These are phyloP conservation scores for Seiridium cupressi DNA, from an alignment of 2,329 filamentous ascomycete species.

Conservation along the genomic window DNA sequence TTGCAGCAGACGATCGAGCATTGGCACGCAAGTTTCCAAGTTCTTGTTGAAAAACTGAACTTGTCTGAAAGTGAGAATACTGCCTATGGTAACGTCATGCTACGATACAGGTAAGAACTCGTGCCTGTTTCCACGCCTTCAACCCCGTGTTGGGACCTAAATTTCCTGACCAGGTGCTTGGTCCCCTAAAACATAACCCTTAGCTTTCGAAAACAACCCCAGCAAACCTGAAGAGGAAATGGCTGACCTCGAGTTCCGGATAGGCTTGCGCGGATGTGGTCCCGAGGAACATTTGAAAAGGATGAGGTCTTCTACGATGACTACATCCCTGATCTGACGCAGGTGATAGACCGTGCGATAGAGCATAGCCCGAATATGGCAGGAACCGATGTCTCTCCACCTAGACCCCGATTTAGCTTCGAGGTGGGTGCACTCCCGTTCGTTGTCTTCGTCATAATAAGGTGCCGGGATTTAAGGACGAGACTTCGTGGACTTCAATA, in stretches of 20 bases:
- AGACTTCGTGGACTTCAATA: constrained; percentile 31
- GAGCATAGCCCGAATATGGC: constrained; percentile 9
- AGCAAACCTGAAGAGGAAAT: no score
- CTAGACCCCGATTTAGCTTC: constrained; percentile 31
- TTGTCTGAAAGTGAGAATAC: background rate
- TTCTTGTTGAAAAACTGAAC: constrained; percentile 8
- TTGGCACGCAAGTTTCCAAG: constrained; percentile 28
- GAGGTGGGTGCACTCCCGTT: constrained; percentile 37
- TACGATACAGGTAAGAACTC: constrained; percentile 21
- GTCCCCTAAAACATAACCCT: no score
- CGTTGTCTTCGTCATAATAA: constrained; percentile 35
- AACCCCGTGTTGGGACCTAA: no score
- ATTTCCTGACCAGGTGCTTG: no score
- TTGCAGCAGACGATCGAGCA: constrained; percentile 20
- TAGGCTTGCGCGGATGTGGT: constrained; percentile 30
- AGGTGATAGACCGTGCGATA: constrained; percentile 25
- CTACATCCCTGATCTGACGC: constrained; percentile 25
- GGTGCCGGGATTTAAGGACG: constrained; percentile 35
- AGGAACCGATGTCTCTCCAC: background rate
- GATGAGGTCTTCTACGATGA: constrained; percentile 34
- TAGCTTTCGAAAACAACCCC: no score
- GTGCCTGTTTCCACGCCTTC: no score
- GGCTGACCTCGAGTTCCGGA: no score
- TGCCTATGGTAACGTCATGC: constrained; percentile 20
- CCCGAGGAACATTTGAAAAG: constrained; percentile 22